Percentiles rank a stretch among this genome's conserved stretches.
phyloP scores from a whole-genome alignment of 495 filamentous ascomycete species.

The Penicillium maclennaniae region DNA sequence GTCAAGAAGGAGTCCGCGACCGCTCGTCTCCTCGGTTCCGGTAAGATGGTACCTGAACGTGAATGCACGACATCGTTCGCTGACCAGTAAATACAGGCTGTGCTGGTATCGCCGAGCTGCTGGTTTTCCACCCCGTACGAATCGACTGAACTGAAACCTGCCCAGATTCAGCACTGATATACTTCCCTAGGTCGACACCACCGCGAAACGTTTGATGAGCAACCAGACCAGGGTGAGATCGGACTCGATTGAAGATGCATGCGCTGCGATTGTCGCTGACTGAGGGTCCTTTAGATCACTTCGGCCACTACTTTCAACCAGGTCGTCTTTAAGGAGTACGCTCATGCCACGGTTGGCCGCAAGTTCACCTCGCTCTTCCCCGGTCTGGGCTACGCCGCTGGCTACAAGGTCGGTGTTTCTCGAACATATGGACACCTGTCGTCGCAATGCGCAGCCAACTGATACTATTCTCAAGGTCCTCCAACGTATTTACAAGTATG shows the following conservation, averaged over 20 bases:
- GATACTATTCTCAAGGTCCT: conserved; percentile 53
- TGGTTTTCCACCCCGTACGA: conserved; percentile 92
- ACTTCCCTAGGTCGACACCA: conserved; percentile 77
- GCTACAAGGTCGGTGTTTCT: conserved; percentile 74
- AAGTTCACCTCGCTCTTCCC: conserved; percentile 98
- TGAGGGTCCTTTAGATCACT: conserved; percentile 48
- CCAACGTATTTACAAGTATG: conserved; percentile 98
- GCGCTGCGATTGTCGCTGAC: conserved; percentile 8
- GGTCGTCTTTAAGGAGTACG: conserved; percentile 92
- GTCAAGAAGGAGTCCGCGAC: conserved; percentile 84
- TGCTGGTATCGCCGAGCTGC: conserved; percentile 92
- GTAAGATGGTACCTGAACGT: conserved; percentile 40
- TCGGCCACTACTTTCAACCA: conserved; percentile 63
- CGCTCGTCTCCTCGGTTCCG: conserved; percentile 86
- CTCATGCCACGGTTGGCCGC: conserved; percentile 57
- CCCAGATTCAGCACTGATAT: conserved; percentile 19
- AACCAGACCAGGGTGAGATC: conserved; percentile 71
- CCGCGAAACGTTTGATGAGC: conserved; percentile 98
- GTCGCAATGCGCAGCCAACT: background rate
- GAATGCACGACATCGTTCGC: conserved; percentile 10
- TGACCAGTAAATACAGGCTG: conserved; percentile 55
- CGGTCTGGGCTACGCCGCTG: conserved; percentile 92
- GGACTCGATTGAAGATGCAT: conserved; percentile 3
- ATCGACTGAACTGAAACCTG: background rate
- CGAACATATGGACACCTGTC: background rate